These are phyloP conservation scores for Chlorella sp. DNA, from an alignment of 139 green algal genomes.

Conservation along the genomic window DNA sequence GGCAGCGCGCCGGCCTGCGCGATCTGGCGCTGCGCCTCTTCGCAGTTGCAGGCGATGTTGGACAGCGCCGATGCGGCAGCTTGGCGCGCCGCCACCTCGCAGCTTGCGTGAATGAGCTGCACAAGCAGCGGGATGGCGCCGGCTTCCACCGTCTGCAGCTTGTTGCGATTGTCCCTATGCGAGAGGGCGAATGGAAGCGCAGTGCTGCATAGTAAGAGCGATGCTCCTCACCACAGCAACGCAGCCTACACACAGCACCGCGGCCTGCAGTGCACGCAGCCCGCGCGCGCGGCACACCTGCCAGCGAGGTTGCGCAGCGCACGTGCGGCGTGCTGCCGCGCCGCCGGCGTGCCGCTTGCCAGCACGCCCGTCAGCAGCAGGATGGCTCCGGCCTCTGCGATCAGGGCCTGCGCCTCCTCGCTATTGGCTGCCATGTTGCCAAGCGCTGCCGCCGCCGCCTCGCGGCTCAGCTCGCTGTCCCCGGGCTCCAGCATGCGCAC, in stretches of 20 bases:
- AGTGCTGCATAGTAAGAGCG: no score
- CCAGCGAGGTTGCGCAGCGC: conserved; percentile 40
- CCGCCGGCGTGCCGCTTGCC: conserved; percentile 12
- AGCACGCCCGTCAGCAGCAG: conserved; percentile 26
- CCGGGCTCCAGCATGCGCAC: conserved; percentile 13
- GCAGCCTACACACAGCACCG: neutral
- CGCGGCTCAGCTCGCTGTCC: conserved; percentile 1
- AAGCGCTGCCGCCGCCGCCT: conserved; percentile 34
- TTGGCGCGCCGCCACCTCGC: neutral
- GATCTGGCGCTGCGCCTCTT: conserved; percentile 21
- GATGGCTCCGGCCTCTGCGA: conserved; percentile 26
- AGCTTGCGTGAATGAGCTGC: conserved; percentile 1
- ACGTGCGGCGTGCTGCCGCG: conserved; percentile 37
- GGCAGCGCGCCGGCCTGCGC: conserved; percentile 14
- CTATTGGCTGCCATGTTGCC: conserved; percentile 43
- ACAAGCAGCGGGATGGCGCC: conserved; percentile 25
- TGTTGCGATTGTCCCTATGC: conserved; percentile 22
- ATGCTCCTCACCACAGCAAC: neutral
- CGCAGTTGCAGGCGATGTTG: conserved; percentile 36
- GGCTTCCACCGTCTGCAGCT: conserved; percentile 6
- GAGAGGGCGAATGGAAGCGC: no score
- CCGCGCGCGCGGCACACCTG: neutral
- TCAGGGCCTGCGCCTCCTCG: conserved; percentile 15
- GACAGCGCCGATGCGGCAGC: neutral
- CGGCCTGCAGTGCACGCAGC: no score